These are phyloP conservation scores for Yamadazyma triangularis DNA, from an alignment of 1,139 yeast genomes.

Conservation along the genomic window DNA sequence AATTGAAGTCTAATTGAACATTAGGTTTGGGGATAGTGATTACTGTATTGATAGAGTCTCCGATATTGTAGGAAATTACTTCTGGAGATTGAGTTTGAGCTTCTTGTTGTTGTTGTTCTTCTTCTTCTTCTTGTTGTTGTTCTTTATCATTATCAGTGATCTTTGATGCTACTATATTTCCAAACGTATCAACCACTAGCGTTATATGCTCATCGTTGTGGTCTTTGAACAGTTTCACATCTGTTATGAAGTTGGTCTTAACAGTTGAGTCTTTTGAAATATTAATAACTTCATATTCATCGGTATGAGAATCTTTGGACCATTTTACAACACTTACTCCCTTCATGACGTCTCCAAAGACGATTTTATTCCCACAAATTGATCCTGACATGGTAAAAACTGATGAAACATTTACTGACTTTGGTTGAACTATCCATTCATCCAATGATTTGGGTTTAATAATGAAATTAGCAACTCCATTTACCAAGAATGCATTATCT, in stretches of 20 bases:
- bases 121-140: no score
- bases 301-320: neutral
- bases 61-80: conserved; percentile 21
- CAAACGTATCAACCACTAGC: conserved; percentile 27
- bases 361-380: conserved; percentile 5
- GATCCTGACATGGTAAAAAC: conserved; percentile 11
- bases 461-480: conserved; percentile 14
- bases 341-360: conserved; percentile 19
- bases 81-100: no score
- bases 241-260: conserved; percentile 10
- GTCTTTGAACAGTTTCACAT: conserved; percentile 2
- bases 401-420: conserved; percentile 9
- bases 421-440: conserved; percentile 12
- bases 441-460: conserved; percentile 5
- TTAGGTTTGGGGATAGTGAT: conserved; percentile 5
- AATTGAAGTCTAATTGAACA: conserved; percentile 6
- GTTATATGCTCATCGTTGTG: conserved; percentile 2
- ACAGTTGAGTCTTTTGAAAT: conserved; percentile 3
- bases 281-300: conserved; percentile 1
- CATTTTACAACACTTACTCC: conserved; percentile 11
- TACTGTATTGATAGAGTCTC: conserved; percentile 29
- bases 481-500: conserved; percentile 8
- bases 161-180: conserved; percentile 20
- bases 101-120: no score
- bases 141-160: conserved; percentile 3